Evolutionary conservation across 1,284 basidiomycete species (phyloP), one percentile per base, ranked within the genome.

Genomic region (Psilocybe mexicana): DNA sequence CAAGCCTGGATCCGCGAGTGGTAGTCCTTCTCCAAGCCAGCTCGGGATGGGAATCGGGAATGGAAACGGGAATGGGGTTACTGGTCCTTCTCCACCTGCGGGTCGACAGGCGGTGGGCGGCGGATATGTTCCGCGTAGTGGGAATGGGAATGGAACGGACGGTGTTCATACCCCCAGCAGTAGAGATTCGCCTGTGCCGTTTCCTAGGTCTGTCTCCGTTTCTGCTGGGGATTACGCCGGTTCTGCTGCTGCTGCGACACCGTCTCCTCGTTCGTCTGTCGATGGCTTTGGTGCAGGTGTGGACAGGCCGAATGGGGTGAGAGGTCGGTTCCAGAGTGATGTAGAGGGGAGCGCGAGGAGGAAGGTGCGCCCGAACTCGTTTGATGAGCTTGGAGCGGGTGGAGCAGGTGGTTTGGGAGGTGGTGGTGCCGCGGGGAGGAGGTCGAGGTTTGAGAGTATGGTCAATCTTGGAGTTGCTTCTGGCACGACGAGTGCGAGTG

Each of bases 281-380:
- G 72, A 70, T 35, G 68, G 64, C 36, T 72, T 70, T 54, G 47
- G 61, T 18, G 18, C 18, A 18, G 18, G 18, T 6, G 62, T 69
- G 54, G 78, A 83, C 48, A 78, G 75, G 44, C 79, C 79, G n/a
- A 79, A 78, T 7, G 75, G 76, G 42, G 74, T 76, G 51, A 80
- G 87, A 4, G 83, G 84, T 23, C 80, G 87, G 36, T 88, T 90
- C 74, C 84, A 86, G 68, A 87, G 85, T 65, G 87, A 91, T 63
- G 74, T 87, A 50, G 87, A 88, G 63, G 84, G 83, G 56, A 72
- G 78, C 18, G 70, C 79, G 33, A 76, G 81, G 59, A 75, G 82
- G 55, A 78, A 81, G 45, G 78, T 78, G 14, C 76, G 87, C 44
- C 86, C 86, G n/a, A 85, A 74, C 65, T 88, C 88, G 54, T 84